These are phyloP conservation scores for Murraya paniculata DNA, from an alignment of 345 rosid species.

Conservation along the genomic window DNA sequence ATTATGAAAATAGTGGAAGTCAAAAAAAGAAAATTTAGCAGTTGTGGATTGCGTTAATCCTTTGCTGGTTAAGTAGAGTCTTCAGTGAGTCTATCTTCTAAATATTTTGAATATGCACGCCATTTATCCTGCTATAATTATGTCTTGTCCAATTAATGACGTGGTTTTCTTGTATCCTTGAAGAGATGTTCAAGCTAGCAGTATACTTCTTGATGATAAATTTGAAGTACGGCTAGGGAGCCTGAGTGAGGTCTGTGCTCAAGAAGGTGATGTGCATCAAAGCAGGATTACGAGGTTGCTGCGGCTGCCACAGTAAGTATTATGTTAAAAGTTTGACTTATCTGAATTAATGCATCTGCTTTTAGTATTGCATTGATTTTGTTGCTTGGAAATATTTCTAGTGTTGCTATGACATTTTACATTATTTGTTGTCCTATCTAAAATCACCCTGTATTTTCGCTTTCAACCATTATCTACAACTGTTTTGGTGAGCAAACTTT, in stretches of 20 bases:
- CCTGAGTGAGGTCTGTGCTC: conserved; percentile 74
- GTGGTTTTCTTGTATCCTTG: conserved; percentile 18
- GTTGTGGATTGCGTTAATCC: background rate
- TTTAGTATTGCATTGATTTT: background rate
- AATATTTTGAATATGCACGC: background rate
- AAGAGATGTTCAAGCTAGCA: conserved; percentile 99
- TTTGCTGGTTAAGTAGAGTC: background rate
- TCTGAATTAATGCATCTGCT: background rate
- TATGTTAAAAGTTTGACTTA: background rate
- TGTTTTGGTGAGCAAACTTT: background rate
- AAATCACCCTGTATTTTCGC: background rate
- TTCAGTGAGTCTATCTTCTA: background rate
- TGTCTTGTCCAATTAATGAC: conserved; percentile 22
- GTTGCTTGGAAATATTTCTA: background rate
- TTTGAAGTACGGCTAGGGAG: conserved; percentile 96
- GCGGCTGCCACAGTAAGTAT: conserved; percentile 88
- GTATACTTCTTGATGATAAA: conserved; percentile 98
- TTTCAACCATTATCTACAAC: background rate
- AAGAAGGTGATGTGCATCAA: conserved; percentile 88
- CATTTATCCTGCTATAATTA: background rate
- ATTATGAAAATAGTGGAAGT: background rate
- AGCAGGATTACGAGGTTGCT: conserved; percentile 83
- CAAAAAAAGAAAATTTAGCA: background rate
- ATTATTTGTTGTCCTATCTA: background rate
- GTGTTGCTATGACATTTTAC: background rate